phyloP scores from a whole-genome alignment of 805 yeast genomes.

The Candida ficus region DNA sequence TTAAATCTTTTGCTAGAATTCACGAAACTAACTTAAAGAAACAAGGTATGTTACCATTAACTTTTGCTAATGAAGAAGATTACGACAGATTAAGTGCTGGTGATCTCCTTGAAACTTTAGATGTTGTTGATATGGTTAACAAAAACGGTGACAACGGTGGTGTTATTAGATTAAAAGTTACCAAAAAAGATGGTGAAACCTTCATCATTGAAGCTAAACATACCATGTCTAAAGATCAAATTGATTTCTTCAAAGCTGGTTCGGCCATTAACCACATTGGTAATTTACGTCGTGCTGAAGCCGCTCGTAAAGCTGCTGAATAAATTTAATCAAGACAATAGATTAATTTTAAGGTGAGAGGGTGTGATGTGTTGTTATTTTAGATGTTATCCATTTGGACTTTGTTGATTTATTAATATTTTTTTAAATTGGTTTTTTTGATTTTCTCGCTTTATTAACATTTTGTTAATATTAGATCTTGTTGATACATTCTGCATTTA shows the following conservation, averaged over 20 bases:
- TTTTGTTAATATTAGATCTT: not conserved
- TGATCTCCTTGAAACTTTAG: constrained; percentile 72
- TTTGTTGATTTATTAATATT: too few species aligned
- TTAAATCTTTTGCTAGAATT: constrained; percentile 95
- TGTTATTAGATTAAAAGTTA: constrained; percentile 59
- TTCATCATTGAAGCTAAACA: constrained; percentile 77
- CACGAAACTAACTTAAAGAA: constrained; percentile 97
- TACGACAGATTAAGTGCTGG: constrained; percentile 77
- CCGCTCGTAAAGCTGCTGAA: constrained; percentile 11
- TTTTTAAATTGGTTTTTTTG: too few species aligned
- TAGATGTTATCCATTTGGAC: too few species aligned
- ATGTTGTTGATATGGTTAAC: constrained; percentile 68
- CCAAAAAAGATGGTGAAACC: constrained; percentile 65
- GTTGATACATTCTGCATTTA: not conserved
- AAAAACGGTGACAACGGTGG: constrained; percentile 91
- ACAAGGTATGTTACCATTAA: constrained; percentile 95
- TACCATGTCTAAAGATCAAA: constrained; percentile 95
- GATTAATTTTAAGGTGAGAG: too few species aligned
- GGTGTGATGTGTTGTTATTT: too few species aligned
- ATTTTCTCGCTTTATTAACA: too few species aligned
- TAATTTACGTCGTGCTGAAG: constrained; percentile 37
- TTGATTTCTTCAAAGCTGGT: constrained; percentile 95
- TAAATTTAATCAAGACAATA: not conserved
- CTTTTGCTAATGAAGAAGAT: constrained; percentile 85
- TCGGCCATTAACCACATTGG: constrained; percentile 94